Conservation (phyloP, 352 stramenopile species). For the Phytophthora pluvialis region DNA sequence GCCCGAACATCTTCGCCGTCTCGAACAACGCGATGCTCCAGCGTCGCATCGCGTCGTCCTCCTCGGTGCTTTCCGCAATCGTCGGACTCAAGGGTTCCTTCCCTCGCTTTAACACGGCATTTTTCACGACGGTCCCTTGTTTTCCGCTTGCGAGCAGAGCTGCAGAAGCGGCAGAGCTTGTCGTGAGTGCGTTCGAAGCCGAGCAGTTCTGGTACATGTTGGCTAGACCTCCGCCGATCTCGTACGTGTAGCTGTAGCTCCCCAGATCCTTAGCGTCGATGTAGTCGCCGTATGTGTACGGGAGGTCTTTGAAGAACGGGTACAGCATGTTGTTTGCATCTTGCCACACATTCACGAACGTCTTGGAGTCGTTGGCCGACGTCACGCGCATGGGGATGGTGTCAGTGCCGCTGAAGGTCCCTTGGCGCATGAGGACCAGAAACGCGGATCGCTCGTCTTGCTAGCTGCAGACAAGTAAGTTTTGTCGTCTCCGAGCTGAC, state of each 20-base stretch:
- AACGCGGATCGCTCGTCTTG: constrained; percentile 44
- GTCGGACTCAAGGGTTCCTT: constrained; percentile 13
- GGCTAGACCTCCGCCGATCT: constrained; percentile 45
- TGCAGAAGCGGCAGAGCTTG: constrained; percentile 3
- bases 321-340: constrained; percentile 53
- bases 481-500: constrained; percentile 42
- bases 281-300: constrained; percentile 46
- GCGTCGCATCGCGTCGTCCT: constrained; percentile 40
- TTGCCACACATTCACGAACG: constrained; percentile 46
- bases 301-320: constrained; percentile 71
- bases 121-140: background rate
- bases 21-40: constrained; percentile 63
- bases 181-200: constrained; percentile 33
- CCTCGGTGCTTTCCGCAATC: constrained; percentile 19
- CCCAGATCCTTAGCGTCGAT: constrained; percentile 59
- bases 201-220: constrained; percentile 63
- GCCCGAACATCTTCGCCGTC: constrained; percentile 51
- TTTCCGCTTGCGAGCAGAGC: constrained; percentile 3
- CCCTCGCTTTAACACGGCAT: no score
- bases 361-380: constrained; percentile 17
- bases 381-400: constrained; percentile 36
- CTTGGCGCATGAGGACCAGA: constrained; percentile 46
- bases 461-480: constrained; percentile 20
- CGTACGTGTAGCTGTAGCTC: constrained; percentile 70
- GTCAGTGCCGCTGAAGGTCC: constrained; percentile 44